Evolutionary conservation across 345 rosid genomes (phyloP).

Genomic region (Combretum micranthum): DNA sequence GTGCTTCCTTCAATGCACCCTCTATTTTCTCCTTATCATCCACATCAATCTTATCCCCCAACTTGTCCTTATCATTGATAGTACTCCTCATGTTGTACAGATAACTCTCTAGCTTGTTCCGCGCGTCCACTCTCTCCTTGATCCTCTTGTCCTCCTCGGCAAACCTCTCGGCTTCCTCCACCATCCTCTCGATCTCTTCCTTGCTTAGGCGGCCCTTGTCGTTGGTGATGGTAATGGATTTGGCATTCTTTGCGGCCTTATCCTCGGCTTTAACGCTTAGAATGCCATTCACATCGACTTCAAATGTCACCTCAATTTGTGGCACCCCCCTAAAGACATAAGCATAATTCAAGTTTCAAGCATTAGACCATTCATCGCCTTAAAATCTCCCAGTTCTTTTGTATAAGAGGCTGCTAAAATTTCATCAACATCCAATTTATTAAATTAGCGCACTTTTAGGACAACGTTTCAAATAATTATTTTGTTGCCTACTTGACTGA

Average conservation of each 20-base stretch:
- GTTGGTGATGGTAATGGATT: conserved; percentile 40
- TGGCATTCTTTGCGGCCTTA: conserved; percentile 36
- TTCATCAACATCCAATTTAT: too few species aligned
- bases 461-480: too few species aligned
- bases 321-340: conserved; percentile 39
- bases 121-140: conserved; percentile 43
- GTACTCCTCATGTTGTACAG: conserved; percentile 43
- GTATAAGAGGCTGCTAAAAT: too few species aligned
- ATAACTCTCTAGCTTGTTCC: conserved; percentile 49
- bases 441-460: too few species aligned
- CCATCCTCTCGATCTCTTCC: conserved; percentile 53
- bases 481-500: too few species aligned
- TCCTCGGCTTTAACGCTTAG: conserved; percentile 51
- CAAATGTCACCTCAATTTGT: conserved; percentile 44
- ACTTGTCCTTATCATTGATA: conserved; percentile 31
- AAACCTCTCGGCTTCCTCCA: conserved; percentile 47
- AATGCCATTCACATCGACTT: conserved; percentile 44
- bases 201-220: conserved; percentile 46
- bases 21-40: conserved; percentile 52
- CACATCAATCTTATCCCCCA: conserved; percentile 32
- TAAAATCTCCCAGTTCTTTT: too few species aligned
- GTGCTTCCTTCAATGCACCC: conserved; percentile 29
- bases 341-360: not conserved
- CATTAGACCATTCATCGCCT: not conserved
- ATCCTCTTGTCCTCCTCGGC: conserved; percentile 43